Evolutionary conservation across 306 rosid species (phyloP), one percentile per base, ranked within the genome.

Genomic region (Argentina anserina): DNA sequence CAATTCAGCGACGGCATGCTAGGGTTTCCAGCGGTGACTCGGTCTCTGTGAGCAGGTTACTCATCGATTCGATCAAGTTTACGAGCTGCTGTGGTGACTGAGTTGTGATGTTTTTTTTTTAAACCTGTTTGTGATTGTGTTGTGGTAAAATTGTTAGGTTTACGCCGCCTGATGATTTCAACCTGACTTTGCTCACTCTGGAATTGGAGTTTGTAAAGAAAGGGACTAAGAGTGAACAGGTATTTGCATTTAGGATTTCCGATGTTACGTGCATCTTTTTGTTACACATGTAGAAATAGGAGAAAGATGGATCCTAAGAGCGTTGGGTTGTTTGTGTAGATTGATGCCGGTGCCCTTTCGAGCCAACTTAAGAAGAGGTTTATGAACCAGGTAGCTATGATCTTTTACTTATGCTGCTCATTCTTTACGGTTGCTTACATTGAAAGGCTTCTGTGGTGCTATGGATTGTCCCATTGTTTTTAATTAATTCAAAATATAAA

Each of bases 151-250:
- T 41, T 42, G 67, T 81, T 76, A 95, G 99, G 72, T 95, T 95
- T 68, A 79, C 82, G 55, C 96, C 92, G 1, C 99, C 97, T 23
- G 97, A 88, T 10, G 69, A 86, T 63, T 95, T 91, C 81, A 70
- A 83, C 75, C 83, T 95, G 73, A 96, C 99, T 6, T 9, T 88
- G 86, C 81, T 95, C n/a, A 83, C 84, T 15, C 79, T 95, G 58
- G 99, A 95, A 28, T 81, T 95, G 88, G 99, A 95, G 79, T 91
- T 95, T 69, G 81, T 91, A 74, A 90, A 88, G 71, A 91, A 77
- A 75, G 93, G 93, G 43, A 68, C 56, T 64, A 91, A 79, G 84
- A 95, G 71, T 76, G 99, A 95, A 74, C 96, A 95, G 96, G 99
- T 86, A 23, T 45, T 25, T 71, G 80, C 58, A 17, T 61, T 55